Base-by-base conservation (phyloP, 495 filamentous ascomycete species). In the Podospora pseudopauciseta region DNA sequence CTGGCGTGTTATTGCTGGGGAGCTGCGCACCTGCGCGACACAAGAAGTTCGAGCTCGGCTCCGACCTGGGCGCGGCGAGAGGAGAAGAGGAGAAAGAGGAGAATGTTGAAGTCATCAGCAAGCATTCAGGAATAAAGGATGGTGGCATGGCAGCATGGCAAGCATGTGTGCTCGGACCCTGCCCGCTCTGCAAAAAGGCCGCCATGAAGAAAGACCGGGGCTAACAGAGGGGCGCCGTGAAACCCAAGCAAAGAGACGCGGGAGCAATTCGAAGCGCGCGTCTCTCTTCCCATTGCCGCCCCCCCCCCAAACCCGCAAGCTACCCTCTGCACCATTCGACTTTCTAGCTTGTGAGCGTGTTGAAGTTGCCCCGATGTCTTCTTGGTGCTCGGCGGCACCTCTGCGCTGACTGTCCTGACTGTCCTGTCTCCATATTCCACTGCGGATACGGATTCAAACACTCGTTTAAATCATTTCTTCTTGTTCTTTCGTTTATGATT, bases 261-360 rank as follows among this genome's bases (percentile, higher is more conserved):
- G 78, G 77, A 79, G 15, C 77, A 76, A 74, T 79, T 79, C 75
- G 63, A 61, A 69, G 67, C 61, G 75, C 73, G 76, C 74, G 77
- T 74, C 75, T 76, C 70, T 77, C 73, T 77, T 32, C 39, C 39
- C 39, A 49, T 78, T 78, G 72, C 77, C 76, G 75, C 76, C 74
- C 65, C 59, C 19, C 19, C 65, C 60, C 65, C 65, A 28, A 57
- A 60, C 71, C 64, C 73, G 68, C 65, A 66, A 62, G 20, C 55
- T 58, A 58, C 6, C 66, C 61, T 73, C 68, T 73, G 75, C 68
- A 74, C 76, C 76, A 78, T 73, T 78, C 73, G 68, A 73, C 63
- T 74, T 71, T 65, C 63, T 58, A 68, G 65, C 68, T 32, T 68
- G 63, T 65, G 65, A 72, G 65, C 69, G 63, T 76, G 68, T 71